Percentiles rank a stretch among this genome's conserved stretches.
Evolutionary conservation across 768 basidiomycete genomes (phyloP).

Genomic region (Austroboletus eburneus): DNA sequence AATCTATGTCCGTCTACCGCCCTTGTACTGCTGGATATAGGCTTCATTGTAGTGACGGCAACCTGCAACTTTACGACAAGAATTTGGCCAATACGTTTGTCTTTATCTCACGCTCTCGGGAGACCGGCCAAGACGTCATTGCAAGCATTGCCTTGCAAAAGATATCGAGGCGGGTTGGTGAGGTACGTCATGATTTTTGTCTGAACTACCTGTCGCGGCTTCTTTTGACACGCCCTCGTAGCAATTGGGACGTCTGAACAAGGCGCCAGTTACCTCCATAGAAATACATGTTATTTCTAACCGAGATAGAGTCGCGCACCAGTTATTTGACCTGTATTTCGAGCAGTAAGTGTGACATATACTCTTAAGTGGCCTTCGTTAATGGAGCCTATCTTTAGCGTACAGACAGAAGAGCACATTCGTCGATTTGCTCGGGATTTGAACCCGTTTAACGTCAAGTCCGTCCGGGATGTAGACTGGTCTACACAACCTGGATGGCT

Average conservation of each 20-base stretch:
- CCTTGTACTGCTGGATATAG: constrained; percentile 52
- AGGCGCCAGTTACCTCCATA: constrained; percentile 46
- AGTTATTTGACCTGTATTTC: constrained; percentile 64
- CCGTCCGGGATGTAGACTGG: constrained; percentile 40
- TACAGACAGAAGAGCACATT: constrained; percentile 45
- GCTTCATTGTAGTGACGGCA: constrained; percentile 52
- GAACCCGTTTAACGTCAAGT: constrained; percentile 39
- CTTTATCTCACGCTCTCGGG: constrained; percentile 46
- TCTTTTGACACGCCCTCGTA: constrained; percentile 16
- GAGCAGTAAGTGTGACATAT: constrained; percentile 51
- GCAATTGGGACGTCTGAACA: constrained; percentile 60
- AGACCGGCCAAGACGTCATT: constrained; percentile 44
- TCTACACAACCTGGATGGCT: constrained; percentile 31
- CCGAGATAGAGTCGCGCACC: constrained; percentile 60
- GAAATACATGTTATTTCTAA: constrained; percentile 71
- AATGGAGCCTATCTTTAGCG: constrained; percentile 25
- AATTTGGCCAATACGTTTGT: constrained; percentile 52
- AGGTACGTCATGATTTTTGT: constrained; percentile 33
- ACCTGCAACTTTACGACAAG: constrained; percentile 57
- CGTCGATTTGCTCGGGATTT: constrained; percentile 44
- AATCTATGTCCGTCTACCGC: constrained; percentile 44
- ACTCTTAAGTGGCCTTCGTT: not conserved
- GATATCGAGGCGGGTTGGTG: constrained; percentile 50
- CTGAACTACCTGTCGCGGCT: not conserved
- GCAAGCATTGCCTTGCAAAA: constrained; percentile 62